Evolutionary conservation across 2,329 filamentous ascomycete genomes (phyloP).

Genomic region (Colletotrichum trifolii): DNA sequence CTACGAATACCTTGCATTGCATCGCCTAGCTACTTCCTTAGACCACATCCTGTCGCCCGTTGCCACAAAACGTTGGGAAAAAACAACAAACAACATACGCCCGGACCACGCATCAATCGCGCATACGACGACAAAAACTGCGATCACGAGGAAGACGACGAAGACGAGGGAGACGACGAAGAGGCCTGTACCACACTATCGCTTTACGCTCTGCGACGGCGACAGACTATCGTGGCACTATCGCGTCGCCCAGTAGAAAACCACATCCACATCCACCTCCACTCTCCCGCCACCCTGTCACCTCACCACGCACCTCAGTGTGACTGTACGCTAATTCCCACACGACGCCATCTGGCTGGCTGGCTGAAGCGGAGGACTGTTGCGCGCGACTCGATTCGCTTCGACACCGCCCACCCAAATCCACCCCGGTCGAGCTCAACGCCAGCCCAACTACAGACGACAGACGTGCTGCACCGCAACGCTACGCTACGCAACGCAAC

Average conservation of each 20-base stretch:
- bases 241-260: not conserved
- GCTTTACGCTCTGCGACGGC: not conserved
- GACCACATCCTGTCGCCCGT: not conserved
- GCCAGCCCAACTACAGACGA: slow-evolving; percentile 8
- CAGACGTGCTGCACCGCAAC: no score
- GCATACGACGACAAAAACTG: not conserved
- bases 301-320: no score
- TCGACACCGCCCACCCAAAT: slow-evolving; percentile 1
- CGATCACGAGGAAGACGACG: no score
- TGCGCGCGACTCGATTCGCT: not conserved
- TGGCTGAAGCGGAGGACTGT: no score
- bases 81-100: slow-evolving; percentile 27
- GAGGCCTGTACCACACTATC: no score
- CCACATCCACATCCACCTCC: no score
- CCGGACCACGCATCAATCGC: slow-evolving; percentile 25
- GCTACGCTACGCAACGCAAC: not conserved
- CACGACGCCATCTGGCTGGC: no score
- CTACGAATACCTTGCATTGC: no score
- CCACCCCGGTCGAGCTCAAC: slow-evolving; percentile 32
- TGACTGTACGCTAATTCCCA: no score
- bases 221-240: slow-evolving; percentile 4
- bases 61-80: not conserved
- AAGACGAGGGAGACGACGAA: no score
- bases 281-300: no score
- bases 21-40: no score